Evolutionary conservation across 257 asterid species (phyloP).

Genomic region (Solanum virginianum): DNA sequence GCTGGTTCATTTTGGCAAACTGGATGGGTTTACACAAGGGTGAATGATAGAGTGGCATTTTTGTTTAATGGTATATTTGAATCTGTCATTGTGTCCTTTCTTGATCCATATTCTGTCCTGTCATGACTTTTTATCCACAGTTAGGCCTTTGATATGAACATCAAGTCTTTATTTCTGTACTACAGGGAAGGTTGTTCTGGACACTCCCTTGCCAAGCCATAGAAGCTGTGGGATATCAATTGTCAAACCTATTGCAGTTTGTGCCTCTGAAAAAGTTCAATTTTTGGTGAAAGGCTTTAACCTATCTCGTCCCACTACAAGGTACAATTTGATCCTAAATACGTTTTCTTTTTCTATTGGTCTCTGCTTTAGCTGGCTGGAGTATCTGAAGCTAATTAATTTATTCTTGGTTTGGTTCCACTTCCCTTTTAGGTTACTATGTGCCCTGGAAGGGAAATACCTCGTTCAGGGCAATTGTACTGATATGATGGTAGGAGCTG

Average conservation of each 20-base stretch:
- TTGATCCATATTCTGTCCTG: neutral
- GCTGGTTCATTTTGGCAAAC: conserved; percentile 71
- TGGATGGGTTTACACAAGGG: conserved; percentile 91
- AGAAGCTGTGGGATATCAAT: conserved; percentile 52
- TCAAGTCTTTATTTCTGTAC: neutral
- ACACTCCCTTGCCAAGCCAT: conserved; percentile 41
- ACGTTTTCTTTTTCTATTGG: neutral
- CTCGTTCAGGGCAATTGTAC: conserved; percentile 49
- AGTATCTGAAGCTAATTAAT: neutral
- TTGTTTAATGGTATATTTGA: conserved; percentile 53
- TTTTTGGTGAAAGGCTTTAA: conserved; percentile 71
- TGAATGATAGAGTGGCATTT: conserved; percentile 58
- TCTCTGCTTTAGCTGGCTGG: neutral
- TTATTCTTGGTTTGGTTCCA: neutral
- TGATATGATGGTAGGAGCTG: conserved; percentile 21
- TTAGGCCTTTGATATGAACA: neutral
- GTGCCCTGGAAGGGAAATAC: conserved; percentile 65
- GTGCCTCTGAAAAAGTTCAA: conserved; percentile 46
- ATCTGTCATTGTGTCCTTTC: neutral
- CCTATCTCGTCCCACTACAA: conserved; percentile 49
- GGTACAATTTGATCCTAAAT: conserved; percentile 27
- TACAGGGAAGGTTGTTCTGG: conserved; percentile 78
- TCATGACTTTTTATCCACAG: neutral
- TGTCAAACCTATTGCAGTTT: conserved; percentile 76
- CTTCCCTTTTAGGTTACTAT: conserved; percentile 39